A percentile compares a stretch with the other conserved stretches of the same genome.
phyloP scores from a whole-genome alignment of 1,139 yeast genomes.

The Fermentozyma sake region DNA sequence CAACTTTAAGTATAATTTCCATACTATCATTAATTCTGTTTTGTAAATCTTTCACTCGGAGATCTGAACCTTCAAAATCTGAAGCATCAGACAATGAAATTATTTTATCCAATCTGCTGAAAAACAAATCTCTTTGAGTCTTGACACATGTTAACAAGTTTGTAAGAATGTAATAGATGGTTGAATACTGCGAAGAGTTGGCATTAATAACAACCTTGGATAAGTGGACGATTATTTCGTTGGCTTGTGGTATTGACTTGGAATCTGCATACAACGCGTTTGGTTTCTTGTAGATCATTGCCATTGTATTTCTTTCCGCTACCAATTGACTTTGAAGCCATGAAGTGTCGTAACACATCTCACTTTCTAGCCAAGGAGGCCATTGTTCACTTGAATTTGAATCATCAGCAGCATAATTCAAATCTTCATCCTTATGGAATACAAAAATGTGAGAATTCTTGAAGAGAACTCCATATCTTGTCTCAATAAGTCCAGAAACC shows the following conservation, averaged over 20 bases:
- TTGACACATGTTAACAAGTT: slow-evolving; percentile 67
- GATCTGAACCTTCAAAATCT: slow-evolving; percentile 54
- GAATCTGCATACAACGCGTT: slow-evolving; percentile 52
- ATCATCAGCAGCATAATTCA: slow-evolving; percentile 19
- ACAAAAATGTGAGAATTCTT: slow-evolving; percentile 71
- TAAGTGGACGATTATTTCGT: slow-evolving; percentile 48
- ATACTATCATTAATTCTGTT: slow-evolving; percentile 42
- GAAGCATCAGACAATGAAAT: slow-evolving; percentile 65
- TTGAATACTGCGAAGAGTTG: slow-evolving; percentile 69
- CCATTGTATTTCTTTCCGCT: slow-evolving; percentile 59
- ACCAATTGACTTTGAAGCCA: slow-evolving; percentile 54
- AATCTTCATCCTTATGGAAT: slow-evolving; percentile 39
- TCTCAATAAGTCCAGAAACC: slow-evolving; percentile 53
- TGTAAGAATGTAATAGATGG: slow-evolving; percentile 58
- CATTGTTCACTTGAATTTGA: slow-evolving; percentile 33
- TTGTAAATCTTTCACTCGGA: slow-evolving; percentile 54
- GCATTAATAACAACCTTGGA: slow-evolving; percentile 68
- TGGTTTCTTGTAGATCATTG: slow-evolving; percentile 60
- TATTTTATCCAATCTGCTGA: slow-evolving; percentile 61
- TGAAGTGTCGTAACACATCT: slow-evolving; percentile 67
- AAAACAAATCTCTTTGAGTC: slow-evolving; percentile 51
- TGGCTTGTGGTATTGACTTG: slow-evolving; percentile 17
- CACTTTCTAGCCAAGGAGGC: slow-evolving; percentile 85
- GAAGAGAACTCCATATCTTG: slow-evolving; percentile 64
- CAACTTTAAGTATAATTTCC: slow-evolving; percentile 44